A percentile compares a stretch with the other conserved stretches of the same genome.
These are phyloP conservation scores for Chamaecyparis obtusa DNA, from an alignment of 75 land plant genomes.

Conservation along the genomic window DNA sequence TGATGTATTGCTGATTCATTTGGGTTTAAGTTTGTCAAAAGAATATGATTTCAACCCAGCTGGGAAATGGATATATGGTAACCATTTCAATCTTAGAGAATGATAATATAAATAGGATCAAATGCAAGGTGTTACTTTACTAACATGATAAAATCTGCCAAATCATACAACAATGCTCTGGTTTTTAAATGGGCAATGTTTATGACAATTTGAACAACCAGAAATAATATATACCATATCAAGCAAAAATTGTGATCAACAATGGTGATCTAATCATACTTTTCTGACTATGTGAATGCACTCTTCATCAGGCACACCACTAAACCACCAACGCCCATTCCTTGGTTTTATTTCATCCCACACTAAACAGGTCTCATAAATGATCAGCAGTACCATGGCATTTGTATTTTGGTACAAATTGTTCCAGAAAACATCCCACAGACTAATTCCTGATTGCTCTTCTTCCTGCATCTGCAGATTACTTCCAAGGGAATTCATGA, in stretches of 20 bases:
- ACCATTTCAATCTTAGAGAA: neutral
- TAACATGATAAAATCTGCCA: no score
- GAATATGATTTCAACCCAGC: neutral
- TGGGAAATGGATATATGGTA: neutral
- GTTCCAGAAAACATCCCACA: neutral
- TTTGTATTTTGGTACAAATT: neutral
- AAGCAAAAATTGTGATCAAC: neutral
- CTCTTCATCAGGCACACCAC: neutral
- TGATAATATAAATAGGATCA: neutral
- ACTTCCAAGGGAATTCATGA: neutral
- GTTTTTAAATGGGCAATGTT: no score
- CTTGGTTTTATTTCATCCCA: neutral
- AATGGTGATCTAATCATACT: neutral
- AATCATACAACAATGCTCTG: neutral
- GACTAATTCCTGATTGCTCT: neutral
- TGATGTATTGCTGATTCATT: no score
- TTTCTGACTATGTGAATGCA: neutral
- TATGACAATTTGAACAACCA: neutral
- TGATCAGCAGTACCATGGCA: neutral
- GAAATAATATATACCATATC: no score
- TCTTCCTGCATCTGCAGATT: neutral
- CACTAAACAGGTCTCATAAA: neutral
- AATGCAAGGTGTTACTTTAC: no score
- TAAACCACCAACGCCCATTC: neutral
- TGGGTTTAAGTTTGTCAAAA: no score